A percentile compares a stretch with the other conserved stretches of the same genome.
These are phyloP conservation scores for Cenchrus americanus DNA, from an alignment of 176 grass and related monocot genomes.

Conservation along the genomic window DNA sequence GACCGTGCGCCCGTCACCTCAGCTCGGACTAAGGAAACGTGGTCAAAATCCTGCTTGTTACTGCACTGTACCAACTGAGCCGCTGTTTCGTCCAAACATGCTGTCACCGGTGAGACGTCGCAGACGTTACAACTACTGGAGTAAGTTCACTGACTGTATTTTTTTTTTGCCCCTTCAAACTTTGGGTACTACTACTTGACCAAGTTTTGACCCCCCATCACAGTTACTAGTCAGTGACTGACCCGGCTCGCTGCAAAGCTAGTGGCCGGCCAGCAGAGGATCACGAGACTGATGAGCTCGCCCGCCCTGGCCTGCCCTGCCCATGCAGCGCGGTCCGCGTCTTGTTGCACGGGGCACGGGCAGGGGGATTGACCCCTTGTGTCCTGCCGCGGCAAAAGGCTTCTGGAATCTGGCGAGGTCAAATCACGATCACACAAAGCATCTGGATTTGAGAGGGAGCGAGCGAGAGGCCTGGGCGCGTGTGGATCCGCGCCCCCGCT, in stretches of 20 bases:
- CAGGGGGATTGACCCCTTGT: conserved; percentile 35
- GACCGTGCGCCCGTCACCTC: background rate
- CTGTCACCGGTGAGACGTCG: too few relatives aligned
- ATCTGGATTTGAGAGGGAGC: conserved; percentile 37
- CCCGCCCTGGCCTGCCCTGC: background rate
- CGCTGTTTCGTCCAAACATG: background rate
- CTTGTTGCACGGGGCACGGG: conserved; percentile 37
- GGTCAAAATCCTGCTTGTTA: too few relatives aligned
- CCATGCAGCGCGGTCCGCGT: background rate
- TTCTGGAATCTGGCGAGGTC: conserved; percentile 45
- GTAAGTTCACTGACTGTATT: too few relatives aligned
- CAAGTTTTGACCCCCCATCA: background rate
- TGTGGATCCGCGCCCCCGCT: background rate
- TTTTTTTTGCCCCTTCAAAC: too few relatives aligned
- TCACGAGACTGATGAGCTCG: background rate
- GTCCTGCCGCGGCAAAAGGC: conserved; percentile 36
- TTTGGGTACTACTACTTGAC: background rate
- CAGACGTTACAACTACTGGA: too few relatives aligned
- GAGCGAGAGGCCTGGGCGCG: too few relatives aligned
- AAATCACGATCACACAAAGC: conserved; percentile 14
- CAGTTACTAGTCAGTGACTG: too few relatives aligned
- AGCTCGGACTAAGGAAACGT: background rate
- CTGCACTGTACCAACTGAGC: background rate
- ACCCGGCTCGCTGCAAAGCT: too few relatives aligned
- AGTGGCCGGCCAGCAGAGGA: background rate